phyloP scores from a whole-genome alignment of 805 yeast genomes.

The Suhomyces sp. region DNA sequence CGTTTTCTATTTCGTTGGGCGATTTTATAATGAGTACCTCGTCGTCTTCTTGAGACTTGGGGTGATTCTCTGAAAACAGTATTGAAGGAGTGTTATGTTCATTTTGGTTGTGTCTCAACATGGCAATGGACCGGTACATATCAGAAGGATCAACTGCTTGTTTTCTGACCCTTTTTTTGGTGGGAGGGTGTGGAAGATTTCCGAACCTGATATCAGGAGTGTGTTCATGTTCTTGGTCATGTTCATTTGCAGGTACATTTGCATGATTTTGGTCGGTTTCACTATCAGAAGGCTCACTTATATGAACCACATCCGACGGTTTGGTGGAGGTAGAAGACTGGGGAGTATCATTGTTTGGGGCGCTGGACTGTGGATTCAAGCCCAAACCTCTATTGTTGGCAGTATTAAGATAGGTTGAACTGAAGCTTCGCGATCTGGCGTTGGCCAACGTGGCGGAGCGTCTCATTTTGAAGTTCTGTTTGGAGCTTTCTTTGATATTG shows the following conservation, averaged over 20 bases:
- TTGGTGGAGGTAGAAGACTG: constrained; percentile 14
- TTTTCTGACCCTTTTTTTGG: constrained; percentile 25
- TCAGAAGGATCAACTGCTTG: constrained; percentile 68
- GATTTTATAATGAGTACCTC: constrained; percentile 76
- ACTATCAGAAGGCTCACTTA: constrained; percentile 44
- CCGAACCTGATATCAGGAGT: constrained; percentile 49
- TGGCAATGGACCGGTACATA: constrained; percentile 77
- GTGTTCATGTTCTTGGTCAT: too few species aligned
- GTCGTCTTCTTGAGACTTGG: constrained; percentile 47
- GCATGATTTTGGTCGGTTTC: neutral
- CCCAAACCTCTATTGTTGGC: constrained; percentile 33
- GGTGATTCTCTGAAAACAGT: constrained; percentile 1
- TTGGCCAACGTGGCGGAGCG: constrained; percentile 71
- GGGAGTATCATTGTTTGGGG: constrained; percentile 5
- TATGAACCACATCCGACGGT: constrained; percentile 21
- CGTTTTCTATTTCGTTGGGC: constrained; percentile 66
- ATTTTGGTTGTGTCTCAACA: constrained; percentile 44
- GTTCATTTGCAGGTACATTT: neutral
- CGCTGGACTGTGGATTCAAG: constrained; percentile 1
- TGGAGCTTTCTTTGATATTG: constrained; percentile 74
- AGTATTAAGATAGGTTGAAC: constrained; percentile 25
- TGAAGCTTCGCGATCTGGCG: constrained; percentile 41
- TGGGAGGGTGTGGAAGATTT: constrained; percentile 53
- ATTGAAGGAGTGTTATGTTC: constrained; percentile 1
- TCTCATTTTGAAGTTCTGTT: constrained; percentile 75